These are phyloP conservation scores for Nematocida ironsii DNA, from an alignment of 371 early-diverging fungal genomes.

Conservation along the genomic window DNA sequence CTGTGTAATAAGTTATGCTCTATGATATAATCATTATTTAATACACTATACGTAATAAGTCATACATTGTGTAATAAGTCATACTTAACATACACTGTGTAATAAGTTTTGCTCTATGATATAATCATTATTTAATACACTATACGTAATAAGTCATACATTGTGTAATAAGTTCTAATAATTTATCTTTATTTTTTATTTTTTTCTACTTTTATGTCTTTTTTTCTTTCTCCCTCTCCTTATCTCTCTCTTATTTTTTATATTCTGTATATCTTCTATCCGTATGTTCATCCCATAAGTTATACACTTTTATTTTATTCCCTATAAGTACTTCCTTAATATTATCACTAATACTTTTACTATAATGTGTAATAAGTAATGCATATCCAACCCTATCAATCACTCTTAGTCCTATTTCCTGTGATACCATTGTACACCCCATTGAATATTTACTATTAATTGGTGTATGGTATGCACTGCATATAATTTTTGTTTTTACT, in stretches of 20 bases:
- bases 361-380: slow-evolving; percentile 30
- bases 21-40: too few relatives aligned
- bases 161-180: too few relatives aligned
- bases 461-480: slow-evolving; percentile 36
- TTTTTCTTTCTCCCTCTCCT: background rate
- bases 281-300: slow-evolving; percentile 18
- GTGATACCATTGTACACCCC: slow-evolving; percentile 39
- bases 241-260: background rate
- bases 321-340: background rate
- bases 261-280: background rate
- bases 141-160: too few relatives aligned
- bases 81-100: too few relatives aligned
- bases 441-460: slow-evolving; percentile 38
- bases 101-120: too few relatives aligned
- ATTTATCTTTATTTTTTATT: background rate
- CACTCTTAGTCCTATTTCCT: background rate
- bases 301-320: slow-evolving; percentile 33
- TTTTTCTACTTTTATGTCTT: background rate
- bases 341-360: background rate
- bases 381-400: background rate
- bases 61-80: too few relatives aligned
- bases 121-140: too few relatives aligned
- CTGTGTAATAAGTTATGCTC: too few relatives aligned
- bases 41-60: too few relatives aligned
- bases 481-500: slow-evolving; percentile 27